These are phyloP conservation scores for Didymella glomerata DNA, from an alignment of 2,329 filamentous ascomycete genomes.

Conservation along the genomic window DNA sequence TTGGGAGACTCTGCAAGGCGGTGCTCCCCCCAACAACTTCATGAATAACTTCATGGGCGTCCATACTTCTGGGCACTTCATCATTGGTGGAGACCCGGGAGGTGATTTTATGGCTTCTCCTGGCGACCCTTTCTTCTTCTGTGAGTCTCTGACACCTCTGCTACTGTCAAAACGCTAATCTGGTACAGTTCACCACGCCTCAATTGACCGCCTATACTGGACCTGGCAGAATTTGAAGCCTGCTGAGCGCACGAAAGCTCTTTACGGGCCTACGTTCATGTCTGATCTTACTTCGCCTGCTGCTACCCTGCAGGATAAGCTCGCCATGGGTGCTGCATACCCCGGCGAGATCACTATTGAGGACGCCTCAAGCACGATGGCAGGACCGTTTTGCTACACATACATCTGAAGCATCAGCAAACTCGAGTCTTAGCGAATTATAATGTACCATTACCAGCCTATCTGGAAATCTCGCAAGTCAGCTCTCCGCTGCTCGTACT, in stretches of 20 bases:
- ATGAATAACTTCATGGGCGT: slow-evolving; percentile 51
- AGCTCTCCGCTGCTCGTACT: too few relatives aligned
- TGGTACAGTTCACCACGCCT: slow-evolving; percentile 51
- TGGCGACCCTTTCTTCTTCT: slow-evolving; percentile 58
- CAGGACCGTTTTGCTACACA: slow-evolving; percentile 58
- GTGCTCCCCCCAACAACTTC: slow-evolving; percentile 36
- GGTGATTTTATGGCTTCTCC: slow-evolving; percentile 59
- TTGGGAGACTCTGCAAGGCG: slow-evolving; percentile 51
- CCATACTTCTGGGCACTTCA: slow-evolving; percentile 59
- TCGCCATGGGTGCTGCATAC: slow-evolving; percentile 52
- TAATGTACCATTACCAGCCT: too few relatives aligned
- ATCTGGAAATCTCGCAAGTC: too few relatives aligned
- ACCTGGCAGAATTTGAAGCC: slow-evolving; percentile 59
- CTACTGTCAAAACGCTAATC: not conserved
- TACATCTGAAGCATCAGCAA: slow-evolving; percentile 39
- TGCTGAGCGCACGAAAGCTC: slow-evolving; percentile 47
- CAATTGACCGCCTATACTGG: slow-evolving; percentile 59
- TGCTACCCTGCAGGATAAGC: slow-evolving; percentile 54
- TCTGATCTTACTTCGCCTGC: slow-evolving; percentile 55
- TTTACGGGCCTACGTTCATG: slow-evolving; percentile 54
- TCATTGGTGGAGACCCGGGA: slow-evolving; percentile 56
- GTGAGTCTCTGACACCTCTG: not conserved
- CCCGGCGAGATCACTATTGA: slow-evolving; percentile 46
- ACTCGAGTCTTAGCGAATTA: too few relatives aligned
- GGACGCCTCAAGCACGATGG: slow-evolving; percentile 55